Evolutionary conservation across 2,329 filamentous ascomycete genomes (phyloP).

Genomic region (Dissoconium aciculare): DNA sequence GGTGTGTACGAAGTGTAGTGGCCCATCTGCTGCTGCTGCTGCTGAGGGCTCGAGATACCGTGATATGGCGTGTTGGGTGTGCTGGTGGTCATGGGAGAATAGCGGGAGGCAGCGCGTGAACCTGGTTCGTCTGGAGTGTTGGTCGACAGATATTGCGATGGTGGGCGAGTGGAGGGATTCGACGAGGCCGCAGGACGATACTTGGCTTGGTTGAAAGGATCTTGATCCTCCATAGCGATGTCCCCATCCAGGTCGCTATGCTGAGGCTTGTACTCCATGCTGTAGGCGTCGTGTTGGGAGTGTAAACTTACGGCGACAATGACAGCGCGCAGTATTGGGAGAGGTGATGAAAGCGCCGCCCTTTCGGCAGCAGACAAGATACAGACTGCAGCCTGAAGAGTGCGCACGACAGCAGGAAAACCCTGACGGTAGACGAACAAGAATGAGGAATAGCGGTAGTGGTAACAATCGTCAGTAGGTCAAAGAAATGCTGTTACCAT

Average conservation of each 20-base stretch:
- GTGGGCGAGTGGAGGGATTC: constrained; percentile 49
- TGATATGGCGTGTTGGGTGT: constrained; percentile 62
- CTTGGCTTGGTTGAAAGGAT: constrained; percentile 73
- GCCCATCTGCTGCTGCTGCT: constrained; percentile 9
- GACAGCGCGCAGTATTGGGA: too few relatives aligned
- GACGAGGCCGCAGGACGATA: constrained; percentile 59
- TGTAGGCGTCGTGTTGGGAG: constrained; percentile 6
- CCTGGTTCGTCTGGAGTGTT: constrained; percentile 37
- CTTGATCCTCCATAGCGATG: constrained; percentile 67
- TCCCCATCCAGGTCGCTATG: constrained; percentile 30
- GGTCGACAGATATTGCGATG: constrained; percentile 48
- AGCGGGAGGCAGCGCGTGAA: constrained; percentile 73
- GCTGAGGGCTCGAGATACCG: constrained; percentile 37
- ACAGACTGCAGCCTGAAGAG: too few relatives aligned
- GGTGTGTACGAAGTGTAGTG: constrained; percentile 24
- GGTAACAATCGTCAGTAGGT: too few relatives aligned
- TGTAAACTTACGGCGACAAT: too few relatives aligned
- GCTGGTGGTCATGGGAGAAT: constrained; percentile 91
- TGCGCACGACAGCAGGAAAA: too few relatives aligned
- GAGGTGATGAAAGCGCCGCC: constrained; percentile 2
- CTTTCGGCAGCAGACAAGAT: too few relatives aligned
- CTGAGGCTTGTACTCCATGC: constrained; percentile 17
- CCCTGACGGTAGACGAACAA: too few relatives aligned
- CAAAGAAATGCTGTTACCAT: too few relatives aligned
- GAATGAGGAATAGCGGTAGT: too few relatives aligned